Conservation (phyloP, 2,329 filamentous ascomycete species). For the Ilyonectria robusta region DNA sequence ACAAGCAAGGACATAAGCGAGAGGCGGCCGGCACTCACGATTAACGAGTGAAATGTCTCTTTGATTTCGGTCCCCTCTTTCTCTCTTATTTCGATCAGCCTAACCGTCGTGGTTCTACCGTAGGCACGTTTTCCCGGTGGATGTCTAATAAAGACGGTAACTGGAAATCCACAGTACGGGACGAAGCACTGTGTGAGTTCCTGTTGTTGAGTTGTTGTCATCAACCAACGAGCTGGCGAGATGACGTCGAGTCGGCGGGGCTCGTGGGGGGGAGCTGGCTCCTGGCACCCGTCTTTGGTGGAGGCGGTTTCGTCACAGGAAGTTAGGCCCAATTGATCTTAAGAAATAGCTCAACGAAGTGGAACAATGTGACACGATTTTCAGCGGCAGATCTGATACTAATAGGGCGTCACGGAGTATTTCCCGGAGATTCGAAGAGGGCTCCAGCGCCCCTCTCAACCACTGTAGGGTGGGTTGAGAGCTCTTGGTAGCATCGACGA, state of each 20-base stretch:
- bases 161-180: neutral
- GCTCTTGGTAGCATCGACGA: neutral
- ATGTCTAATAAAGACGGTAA: neutral
- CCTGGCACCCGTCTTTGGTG: constrained; percentile 13
- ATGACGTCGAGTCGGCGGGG: constrained; percentile 28
- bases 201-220: neutral
- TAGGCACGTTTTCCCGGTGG: neutral
- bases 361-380: constrained; percentile 17
- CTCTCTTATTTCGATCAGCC: constrained; percentile 2
- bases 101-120: neutral
- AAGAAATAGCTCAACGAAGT: constrained; percentile 16
- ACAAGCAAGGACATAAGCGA: constrained; percentile 25
- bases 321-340: constrained; percentile 13
- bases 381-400: constrained; percentile 29
- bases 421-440: constrained; percentile 46
- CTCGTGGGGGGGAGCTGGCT: constrained; percentile 23
- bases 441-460: constrained; percentile 32
- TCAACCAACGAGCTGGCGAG: constrained; percentile 23
- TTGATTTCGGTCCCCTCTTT: constrained; percentile 8
- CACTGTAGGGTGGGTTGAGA: constrained; percentile 2
- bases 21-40: constrained; percentile 27
- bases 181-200: neutral
- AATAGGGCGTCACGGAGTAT: constrained; percentile 46
- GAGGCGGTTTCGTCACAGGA: constrained; percentile 31
- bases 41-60: constrained; percentile 19